Percentiles rank a stretch among this genome's conserved stretches.
These are phyloP conservation scores for Leishmania amazonensis DNA, from an alignment of 208 protist genomes.

Conservation along the genomic window DNA sequence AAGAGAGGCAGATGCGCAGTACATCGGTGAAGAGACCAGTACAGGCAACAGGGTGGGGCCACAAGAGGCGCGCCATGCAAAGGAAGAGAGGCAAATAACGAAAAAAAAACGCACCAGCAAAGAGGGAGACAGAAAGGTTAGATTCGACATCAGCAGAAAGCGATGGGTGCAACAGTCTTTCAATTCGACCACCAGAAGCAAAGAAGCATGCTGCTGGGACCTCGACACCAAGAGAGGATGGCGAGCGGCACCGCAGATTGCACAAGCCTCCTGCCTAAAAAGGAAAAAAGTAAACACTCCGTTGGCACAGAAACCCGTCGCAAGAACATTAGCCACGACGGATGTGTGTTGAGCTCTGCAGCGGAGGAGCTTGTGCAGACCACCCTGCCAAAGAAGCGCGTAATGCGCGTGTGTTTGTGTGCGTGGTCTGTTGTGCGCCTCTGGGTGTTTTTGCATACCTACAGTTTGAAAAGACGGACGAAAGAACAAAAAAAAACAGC, in stretches of 20 bases:
- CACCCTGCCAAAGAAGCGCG: neutral
- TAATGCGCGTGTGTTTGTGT: neutral
- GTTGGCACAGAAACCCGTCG: neutral
- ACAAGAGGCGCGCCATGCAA: neutral
- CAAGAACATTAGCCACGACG: neutral
- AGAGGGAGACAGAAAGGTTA: neutral
- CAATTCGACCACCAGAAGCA: neutral
- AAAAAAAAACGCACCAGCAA: neutral
- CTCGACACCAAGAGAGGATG: neutral
- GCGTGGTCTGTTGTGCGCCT: neutral
- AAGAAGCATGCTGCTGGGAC: neutral
- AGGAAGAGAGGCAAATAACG: neutral
- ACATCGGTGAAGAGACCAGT: neutral
- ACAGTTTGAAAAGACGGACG: neutral
- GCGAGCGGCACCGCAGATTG: neutral
- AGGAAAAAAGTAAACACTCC: neutral
- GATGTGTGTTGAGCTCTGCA: neutral
- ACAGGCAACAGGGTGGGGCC: neutral
- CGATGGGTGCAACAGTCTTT: neutral
- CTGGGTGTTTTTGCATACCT: constrained; percentile 8
- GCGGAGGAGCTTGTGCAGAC: neutral
- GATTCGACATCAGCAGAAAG: neutral
- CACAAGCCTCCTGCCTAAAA: neutral
- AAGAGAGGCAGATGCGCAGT: neutral
- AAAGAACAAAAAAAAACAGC: constrained; percentile 24